Evolutionary conservation across 768 basidiomycete species (phyloP).

Genomic region (Amanita muscaria): DNA sequence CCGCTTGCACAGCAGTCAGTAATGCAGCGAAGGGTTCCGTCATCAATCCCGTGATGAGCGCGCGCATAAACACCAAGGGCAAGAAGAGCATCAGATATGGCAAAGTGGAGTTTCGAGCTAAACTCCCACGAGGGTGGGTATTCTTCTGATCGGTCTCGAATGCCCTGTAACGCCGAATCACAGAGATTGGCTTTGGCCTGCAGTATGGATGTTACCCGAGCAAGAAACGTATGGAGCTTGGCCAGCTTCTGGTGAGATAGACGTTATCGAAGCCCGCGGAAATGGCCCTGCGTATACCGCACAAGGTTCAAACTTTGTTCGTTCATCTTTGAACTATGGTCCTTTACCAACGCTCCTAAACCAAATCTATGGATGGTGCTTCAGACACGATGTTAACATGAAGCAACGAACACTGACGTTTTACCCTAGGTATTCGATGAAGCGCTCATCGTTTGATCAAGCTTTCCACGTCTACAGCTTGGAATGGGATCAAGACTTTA

Average conservation of each 20-base stretch:
- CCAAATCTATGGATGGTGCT: constrained; percentile 62
- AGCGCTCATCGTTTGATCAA: constrained; percentile 40
- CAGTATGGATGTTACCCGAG: constrained; percentile 66
- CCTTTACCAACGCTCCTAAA: constrained; percentile 33
- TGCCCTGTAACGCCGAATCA: background rate
- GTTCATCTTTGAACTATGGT: constrained; percentile 65
- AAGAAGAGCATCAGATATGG: constrained; percentile 50
- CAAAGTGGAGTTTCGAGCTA: constrained; percentile 53
- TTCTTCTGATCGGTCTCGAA: constrained; percentile 26
- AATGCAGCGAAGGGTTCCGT: constrained; percentile 30
- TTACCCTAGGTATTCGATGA: constrained; percentile 23
- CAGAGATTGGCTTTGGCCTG: constrained; percentile 68
- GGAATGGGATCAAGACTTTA: constrained; percentile 68
- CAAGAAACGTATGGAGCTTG: constrained; percentile 54
- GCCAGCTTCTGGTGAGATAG: constrained; percentile 50
- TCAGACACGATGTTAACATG: constrained; percentile 37
- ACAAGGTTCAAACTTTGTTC: constrained; percentile 51
- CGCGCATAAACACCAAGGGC: constrained; percentile 63
- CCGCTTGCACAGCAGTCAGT: constrained; percentile 34
- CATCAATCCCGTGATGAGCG: constrained; percentile 73
- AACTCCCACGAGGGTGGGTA: constrained; percentile 43
- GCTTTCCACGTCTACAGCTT: constrained; percentile 66
- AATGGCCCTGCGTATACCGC: constrained; percentile 45
- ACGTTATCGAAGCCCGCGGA: constrained; percentile 53
- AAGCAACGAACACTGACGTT: constrained; percentile 27